A percentile compares a stretch with the other conserved stretches of the same genome.
These are phyloP conservation scores for Saposhnikovia divaricata DNA, from an alignment of 129 eudicot genomes.

Conservation along the genomic window DNA sequence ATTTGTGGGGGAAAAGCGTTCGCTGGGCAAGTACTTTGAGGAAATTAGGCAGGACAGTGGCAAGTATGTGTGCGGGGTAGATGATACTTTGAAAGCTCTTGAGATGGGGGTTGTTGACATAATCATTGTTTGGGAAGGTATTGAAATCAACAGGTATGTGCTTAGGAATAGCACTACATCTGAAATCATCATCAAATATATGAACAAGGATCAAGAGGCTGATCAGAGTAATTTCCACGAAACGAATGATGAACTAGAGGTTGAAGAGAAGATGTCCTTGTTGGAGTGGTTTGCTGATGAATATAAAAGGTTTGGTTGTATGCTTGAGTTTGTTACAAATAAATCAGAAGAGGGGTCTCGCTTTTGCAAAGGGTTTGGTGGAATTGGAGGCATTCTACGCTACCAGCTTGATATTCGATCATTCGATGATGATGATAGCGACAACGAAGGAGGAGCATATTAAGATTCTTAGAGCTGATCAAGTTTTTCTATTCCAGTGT, in stretches of 20 bases:
- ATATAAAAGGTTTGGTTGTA: not conserved
- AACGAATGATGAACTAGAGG: not conserved
- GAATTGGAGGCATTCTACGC: not conserved
- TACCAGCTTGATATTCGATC: constrained; percentile 3
- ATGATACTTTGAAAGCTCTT: not conserved
- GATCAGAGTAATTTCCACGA: not conserved
- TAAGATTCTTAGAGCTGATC: not conserved
- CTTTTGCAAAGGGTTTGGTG: not conserved
- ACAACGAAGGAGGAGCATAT: not conserved
- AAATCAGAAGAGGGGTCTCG: not conserved
- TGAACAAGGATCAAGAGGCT: not conserved
- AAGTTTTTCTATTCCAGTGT: too few species aligned
- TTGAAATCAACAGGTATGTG: not conserved
- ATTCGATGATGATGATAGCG: not conserved
- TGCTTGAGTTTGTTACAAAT: not conserved
- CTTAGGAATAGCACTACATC: not conserved
- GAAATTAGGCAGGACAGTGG: not conserved
- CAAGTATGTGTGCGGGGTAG: not conserved
- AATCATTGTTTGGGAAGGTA: not conserved
- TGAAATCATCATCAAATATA: not conserved
- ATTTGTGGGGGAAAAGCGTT: not conserved
- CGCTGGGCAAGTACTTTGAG: not conserved
- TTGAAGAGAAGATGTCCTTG: not conserved
- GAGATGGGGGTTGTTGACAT: not conserved
- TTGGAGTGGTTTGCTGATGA: not conserved